These are phyloP conservation scores for Umbelopsis isabellina DNA, from an alignment of 192 early-diverging fungal genomes.

Conservation along the genomic window DNA sequence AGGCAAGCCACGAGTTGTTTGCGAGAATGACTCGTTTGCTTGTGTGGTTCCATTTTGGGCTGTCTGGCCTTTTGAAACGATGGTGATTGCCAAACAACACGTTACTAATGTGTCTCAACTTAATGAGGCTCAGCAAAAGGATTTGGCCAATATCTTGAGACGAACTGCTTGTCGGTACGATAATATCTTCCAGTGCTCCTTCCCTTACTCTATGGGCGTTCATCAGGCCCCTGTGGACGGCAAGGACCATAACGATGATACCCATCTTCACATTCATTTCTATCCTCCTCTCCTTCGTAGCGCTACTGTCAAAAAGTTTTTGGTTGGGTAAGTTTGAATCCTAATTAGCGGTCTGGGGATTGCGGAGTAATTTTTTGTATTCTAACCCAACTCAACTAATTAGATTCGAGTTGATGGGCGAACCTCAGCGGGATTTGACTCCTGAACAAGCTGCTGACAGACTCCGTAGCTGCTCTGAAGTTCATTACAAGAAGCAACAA, in stretches of 20 bases:
- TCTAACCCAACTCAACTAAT: not conserved
- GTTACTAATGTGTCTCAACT: conserved; percentile 57
- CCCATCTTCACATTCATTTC: conserved; percentile 92
- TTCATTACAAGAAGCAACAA: conserved; percentile 56
- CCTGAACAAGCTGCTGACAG: conserved; percentile 88
- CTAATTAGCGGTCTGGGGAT: not conserved
- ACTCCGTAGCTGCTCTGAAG: conserved; percentile 62
- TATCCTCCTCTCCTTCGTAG: conserved; percentile 93
- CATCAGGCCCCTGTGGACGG: conserved; percentile 81
- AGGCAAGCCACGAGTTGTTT: conserved; percentile 68
- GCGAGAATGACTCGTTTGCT: conserved; percentile 80
- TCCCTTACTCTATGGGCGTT: conserved; percentile 97
- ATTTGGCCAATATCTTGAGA: conserved; percentile 78
- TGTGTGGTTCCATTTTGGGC: conserved; percentile 96
- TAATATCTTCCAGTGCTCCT: conserved; percentile 87
- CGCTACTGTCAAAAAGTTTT: conserved; percentile 91
- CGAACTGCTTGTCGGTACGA: conserved; percentile 88
- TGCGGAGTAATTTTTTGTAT: not conserved
- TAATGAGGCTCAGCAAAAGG: conserved; percentile 48
- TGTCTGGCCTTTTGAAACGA: conserved; percentile 94
- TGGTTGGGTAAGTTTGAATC: conserved; percentile 77
- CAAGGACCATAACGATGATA: conserved; percentile 49
- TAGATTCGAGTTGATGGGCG: conserved; percentile 92
- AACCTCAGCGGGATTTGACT: conserved; percentile 93
- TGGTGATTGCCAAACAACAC: conserved; percentile 79